phyloP scores from a whole-genome alignment of 192 early-diverging fungal genomes.

The Backusella luteola region DNA sequence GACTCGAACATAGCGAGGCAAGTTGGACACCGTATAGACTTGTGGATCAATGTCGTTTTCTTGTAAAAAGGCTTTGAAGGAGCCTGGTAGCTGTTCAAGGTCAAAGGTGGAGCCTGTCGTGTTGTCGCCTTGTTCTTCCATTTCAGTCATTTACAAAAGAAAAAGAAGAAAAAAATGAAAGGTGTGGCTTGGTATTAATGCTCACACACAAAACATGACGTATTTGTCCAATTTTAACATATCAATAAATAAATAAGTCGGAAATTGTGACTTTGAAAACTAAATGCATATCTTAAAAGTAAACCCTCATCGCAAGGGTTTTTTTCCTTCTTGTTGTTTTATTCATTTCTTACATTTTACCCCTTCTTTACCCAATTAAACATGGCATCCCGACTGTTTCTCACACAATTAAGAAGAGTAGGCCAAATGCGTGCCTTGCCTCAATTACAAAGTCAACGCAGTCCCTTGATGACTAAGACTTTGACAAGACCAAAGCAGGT shows the following conservation, averaged over 20 bases:
- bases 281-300: not conserved
- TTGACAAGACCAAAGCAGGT: not conserved
- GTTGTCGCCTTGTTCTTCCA: not conserved
- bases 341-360: not conserved
- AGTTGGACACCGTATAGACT: slow-evolving; percentile 57
- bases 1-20: slow-evolving; percentile 80
- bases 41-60: slow-evolving; percentile 66
- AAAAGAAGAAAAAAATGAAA: not conserved
- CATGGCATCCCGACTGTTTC: slow-evolving; percentile 1
- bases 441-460: slow-evolving; percentile 1
- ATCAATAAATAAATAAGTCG: not conserved
- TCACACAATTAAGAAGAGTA: slow-evolving; percentile 2
- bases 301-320: not conserved
- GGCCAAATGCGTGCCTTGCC: not conserved
- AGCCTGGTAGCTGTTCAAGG: slow-evolving; percentile 45
- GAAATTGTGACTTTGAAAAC: not conserved
- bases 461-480: slow-evolving; percentile 14
- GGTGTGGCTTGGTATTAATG: not conserved
- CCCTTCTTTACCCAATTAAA: not conserved
- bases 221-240: not conserved
- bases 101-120: slow-evolving; percentile 3
- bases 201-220: not conserved
- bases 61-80: slow-evolving; percentile 67
- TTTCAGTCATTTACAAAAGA: not conserved
- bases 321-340: not conserved